A percentile compares a stretch with the other conserved stretches of the same genome.
Conservation (phyloP, 495 filamentous ascomycete genomes). For the Xylaria sp. region DNA sequence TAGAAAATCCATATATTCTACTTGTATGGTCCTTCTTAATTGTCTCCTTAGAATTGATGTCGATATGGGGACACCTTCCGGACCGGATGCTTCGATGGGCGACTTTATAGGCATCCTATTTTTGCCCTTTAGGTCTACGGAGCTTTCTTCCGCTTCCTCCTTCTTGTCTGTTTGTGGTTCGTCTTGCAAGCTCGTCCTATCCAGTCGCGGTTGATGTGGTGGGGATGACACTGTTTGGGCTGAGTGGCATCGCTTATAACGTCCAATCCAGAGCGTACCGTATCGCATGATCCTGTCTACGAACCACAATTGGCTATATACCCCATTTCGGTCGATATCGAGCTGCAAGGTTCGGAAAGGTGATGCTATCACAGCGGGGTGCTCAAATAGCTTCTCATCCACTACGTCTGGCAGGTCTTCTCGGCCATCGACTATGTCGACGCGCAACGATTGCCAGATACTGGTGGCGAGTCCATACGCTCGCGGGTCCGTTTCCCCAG, state of each 20-base stretch:
- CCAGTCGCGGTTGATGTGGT: no score
- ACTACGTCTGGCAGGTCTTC: constrained; percentile 13
- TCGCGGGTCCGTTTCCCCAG: background rate
- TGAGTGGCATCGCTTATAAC: background rate
- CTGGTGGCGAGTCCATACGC: constrained; percentile 10
- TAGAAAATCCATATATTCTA: background rate
- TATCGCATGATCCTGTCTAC: constrained; percentile 17
- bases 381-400: constrained; percentile 5
- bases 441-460: constrained; percentile 16
- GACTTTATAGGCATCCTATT: no score
- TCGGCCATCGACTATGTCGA: background rate
- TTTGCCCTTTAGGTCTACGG: no score
- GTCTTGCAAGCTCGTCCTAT: no score
- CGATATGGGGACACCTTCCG: background rate
- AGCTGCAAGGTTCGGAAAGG: constrained; percentile 6
- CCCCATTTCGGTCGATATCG: background rate
- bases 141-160: no score
- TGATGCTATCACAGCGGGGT: background rate
- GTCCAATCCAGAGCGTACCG: constrained; percentile 12
- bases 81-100: no score
- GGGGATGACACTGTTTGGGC: background rate
- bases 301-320: constrained; percentile 1
- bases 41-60: background rate
- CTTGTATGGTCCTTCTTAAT: background rate
- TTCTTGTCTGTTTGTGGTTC: no score